Base-by-base conservation (phyloP, 2,329 filamentous ascomycete genomes). In the Colletotrichum simmondsii region DNA sequence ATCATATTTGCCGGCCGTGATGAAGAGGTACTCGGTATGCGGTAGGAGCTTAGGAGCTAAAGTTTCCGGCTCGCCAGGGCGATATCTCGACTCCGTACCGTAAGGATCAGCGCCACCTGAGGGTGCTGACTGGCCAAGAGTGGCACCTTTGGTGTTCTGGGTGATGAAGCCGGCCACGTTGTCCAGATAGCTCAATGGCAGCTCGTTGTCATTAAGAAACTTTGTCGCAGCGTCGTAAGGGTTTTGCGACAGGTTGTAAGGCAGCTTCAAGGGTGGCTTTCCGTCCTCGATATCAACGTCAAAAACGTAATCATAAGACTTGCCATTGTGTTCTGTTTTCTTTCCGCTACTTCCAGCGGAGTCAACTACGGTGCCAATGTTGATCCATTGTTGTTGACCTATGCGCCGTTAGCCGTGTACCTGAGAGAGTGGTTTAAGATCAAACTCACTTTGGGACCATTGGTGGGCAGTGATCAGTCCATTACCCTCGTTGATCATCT, bases 241-340 rank as follows among this genome's bases (percentile, higher is more conserved):
- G 77, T 98, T 98, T 80, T 98, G 93, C 1, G 93, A 95, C 14
- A 96, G 88, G 80, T 98, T 98, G 83, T 94, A 98, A 0, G 96
- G 95, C n/a, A 98, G 87, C 82, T 98, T 98, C 58, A 98, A 86
- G 0, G 96, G 91, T 14, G 96, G 95, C 79, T 97, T 96, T 65
- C 95, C 96, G 78, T 98, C 96, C 80, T 98, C 94, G 74, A 98
- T 97, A 77, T 98, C 95, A 30, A 98, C 95, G 79, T 98, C 95
- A 77, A 98, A 98, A 10, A 99, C 95, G 78, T 93, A 98, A 80
- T 99, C 97, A 81, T 97, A 99, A 74, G 96, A 94, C 79, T 97
- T 91, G 37, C 96, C 96, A 1, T 94, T 87, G 79, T 96, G 93
- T 71, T 92, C 88, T 8, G 91, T 90, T 83, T 95, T 95, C 71